Base-by-base conservation (phyloP, 1,284 basidiomycete genomes). In the Cystobasidium sp. region DNA sequence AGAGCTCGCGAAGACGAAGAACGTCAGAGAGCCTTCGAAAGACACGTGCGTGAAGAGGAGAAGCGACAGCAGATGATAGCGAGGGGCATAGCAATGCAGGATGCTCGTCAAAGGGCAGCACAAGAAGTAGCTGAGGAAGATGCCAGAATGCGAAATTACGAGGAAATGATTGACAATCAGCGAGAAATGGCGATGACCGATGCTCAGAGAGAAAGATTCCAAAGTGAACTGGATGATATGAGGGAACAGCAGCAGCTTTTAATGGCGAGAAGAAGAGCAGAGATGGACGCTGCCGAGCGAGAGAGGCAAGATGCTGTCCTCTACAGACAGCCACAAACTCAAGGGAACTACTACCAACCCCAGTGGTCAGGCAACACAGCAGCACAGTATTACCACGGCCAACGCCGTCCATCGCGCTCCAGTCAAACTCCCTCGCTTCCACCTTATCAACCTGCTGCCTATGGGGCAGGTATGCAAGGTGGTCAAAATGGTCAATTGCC, bases 51-150 rank as follows among this genome's bases (percentile, higher is more conserved):
- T 41, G 44, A 52, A 18, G 59, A 66, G 44, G 70, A 73, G 70
- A 53, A 66, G 20, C 46, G 58, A 61, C 37, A 58, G 41, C 51
- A 62, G 43, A 52, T 39, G 18, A 24, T 41, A 46, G 70, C 70
- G 39, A 43, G 62, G 37, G 62, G 46, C 20, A 52, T 58, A 20
- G 70, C 70, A 8, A 62, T 64, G 24, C 9, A 44, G 8, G 70
- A 73, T 59, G 70, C 70, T 3, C 49, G 24, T 22, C 62, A 73
- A 44, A 46, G 53, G 46, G 55, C 70, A 46, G 70, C 55, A 12
- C 51, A 55, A 24, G 70, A 73, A 44, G 52, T 53, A 37, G 70
- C 70, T 3, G 47, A 66, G 20, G 70, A 73, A 31, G 70, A 73
- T 59, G 70, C 70, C 31, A 14, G 43, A 20, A 22, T 44, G 14